Base-by-base conservation (phyloP, 2,329 filamentous ascomycete genomes). In the Aspergillus carbonarius region DNA sequence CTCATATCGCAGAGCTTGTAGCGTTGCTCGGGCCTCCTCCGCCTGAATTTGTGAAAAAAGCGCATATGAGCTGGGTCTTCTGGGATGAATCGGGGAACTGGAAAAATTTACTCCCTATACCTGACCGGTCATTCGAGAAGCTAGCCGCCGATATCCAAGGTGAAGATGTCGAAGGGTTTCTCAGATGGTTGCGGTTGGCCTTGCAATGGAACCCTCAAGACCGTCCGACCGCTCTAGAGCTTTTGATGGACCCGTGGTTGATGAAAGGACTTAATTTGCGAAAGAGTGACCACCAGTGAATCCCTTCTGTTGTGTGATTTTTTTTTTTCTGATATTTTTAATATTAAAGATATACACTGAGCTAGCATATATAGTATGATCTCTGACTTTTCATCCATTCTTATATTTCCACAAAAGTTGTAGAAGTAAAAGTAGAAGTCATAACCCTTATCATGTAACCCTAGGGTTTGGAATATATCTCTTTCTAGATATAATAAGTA, bases 191-290 rank as follows among this genome's bases (percentile, higher is more conserved):
- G 37, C 62, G 68, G 23, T 68, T 63, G 55, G 69, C 70, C 49
- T 53, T 73, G 55, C 60, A 63, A 35, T 73, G 71, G 72, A 56
- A 59, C 23, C 62, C 63, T 3, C 54, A 58, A 20, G 64, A 70
- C 18, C 35, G 70, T 15, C 66, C 68, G 5, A 63, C 66, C 13
- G 75, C 72, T 34, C 64, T 67, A 56, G 69, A 78, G 34, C 59
- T 78, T 32, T 58, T 78, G 30, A 60, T 70, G 35, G 76, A 78
- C 61, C 63, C 68, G 17, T 78, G 75, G 74, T 72, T 76, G 65
- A 57, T 60, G 62, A 58, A 60, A 60, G 62, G 63, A 34, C 49
- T 59, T 7, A 55, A 59, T 6, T 23, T 57, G 13, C 18, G 55
- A 27, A 46, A 48, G 42, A 47, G 1, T 23, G 23, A 23, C 23